phyloP scores from a whole-genome alignment of 441 rosid genomes.

The Mallotus repandus region DNA sequence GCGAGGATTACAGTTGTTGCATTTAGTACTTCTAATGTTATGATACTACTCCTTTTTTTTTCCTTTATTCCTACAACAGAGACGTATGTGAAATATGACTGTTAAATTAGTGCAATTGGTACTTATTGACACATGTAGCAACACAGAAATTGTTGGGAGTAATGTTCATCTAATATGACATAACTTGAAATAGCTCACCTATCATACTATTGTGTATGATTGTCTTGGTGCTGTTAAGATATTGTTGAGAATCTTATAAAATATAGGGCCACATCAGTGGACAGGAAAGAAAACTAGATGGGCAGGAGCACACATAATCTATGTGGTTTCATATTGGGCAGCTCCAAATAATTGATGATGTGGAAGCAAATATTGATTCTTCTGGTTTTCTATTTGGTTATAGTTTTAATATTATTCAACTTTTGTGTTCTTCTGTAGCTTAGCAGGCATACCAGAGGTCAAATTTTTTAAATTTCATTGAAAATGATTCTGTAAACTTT shows the following conservation, averaged over 20 bases:
- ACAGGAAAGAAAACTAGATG: neutral
- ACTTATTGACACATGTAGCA: too few species aligned
- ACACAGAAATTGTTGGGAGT: too few species aligned
- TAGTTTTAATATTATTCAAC: neutral
- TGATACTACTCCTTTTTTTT: too few species aligned
- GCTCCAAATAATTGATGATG: constrained; percentile 1
- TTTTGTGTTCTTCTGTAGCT: neutral
- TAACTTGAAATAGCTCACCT: too few species aligned
- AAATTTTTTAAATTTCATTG: neutral
- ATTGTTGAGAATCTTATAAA: neutral
- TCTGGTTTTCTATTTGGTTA: too few species aligned
- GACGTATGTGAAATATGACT: too few species aligned
- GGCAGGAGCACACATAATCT: neutral
- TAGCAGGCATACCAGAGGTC: too few species aligned
- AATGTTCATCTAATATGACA: too few species aligned
- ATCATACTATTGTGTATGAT: too few species aligned
- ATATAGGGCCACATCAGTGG: neutral
- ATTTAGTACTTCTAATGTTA: neutral
- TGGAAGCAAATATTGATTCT: neutral
- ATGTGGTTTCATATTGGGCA: neutral
- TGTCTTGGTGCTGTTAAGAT: too few species aligned
- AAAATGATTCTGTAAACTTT: neutral
- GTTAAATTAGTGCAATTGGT: too few species aligned
- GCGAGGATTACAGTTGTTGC: neutral
- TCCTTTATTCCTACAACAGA: too few species aligned